Conservation (phyloP, 2,329 filamentous ascomycete genomes). For the Cladophialophora psammophila region DNA sequence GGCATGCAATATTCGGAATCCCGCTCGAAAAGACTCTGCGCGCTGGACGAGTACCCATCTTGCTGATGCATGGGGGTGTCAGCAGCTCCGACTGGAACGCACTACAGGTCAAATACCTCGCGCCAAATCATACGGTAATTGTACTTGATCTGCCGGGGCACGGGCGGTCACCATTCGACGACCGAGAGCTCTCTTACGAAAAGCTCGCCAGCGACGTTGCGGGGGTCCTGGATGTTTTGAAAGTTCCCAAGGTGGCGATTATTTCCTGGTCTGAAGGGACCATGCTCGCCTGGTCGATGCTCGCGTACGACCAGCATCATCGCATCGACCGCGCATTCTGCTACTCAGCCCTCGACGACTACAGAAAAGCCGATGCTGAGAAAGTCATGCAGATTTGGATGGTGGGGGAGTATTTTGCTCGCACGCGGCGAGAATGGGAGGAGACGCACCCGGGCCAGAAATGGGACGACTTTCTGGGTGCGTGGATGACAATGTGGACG, state of each 20-base stretch:
- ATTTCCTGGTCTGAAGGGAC: conserved; percentile 20
- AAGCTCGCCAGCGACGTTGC: conserved; percentile 18
- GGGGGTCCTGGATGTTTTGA: conserved; percentile 8
- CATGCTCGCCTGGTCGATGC: conserved; percentile 18
- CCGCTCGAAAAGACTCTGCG: conserved; percentile 6
- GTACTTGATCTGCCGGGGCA: conserved; percentile 17
- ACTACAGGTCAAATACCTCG: conserved; percentile 13
- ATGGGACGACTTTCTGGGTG: conserved; percentile 16
- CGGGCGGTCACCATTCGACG: conserved; percentile 16
- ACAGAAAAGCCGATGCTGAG: conserved; percentile 18
- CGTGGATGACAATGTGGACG: conserved; percentile 19
- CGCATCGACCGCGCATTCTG: conserved; percentile 13
- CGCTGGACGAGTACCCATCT: not conserved
- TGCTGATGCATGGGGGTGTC: conserved; percentile 15
- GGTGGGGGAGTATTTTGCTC: conserved; percentile 17
- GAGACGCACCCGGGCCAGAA: conserved; percentile 11
- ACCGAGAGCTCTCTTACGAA: conserved; percentile 14
- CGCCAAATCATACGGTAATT: conserved; percentile 12
- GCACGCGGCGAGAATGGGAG: conserved; percentile 15
- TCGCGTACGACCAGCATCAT: conserved; percentile 12
- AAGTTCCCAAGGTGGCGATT: conserved; percentile 13
- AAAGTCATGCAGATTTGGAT: conserved; percentile 13
- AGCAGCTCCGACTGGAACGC: conserved; percentile 20
- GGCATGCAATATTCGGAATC: conserved; percentile 5
- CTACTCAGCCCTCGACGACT: conserved; percentile 22